Percentiles rank a stretch among this genome's conserved stretches.
phyloP scores from a whole-genome alignment of 768 basidiomycete species.

The Ramaria sp. region DNA sequence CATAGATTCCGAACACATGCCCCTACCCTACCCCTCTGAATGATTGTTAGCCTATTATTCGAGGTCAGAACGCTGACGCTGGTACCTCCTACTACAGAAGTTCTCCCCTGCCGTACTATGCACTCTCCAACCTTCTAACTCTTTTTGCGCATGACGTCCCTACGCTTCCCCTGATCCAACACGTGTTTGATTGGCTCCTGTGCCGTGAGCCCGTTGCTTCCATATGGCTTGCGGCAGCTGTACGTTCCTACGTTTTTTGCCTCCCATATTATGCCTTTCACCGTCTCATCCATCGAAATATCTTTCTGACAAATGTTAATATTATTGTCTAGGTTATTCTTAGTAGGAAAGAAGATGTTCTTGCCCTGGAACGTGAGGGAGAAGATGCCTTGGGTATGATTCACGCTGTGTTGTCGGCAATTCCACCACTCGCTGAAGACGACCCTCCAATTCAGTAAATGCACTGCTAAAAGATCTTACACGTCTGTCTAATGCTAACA shows the following conservation, averaged over 20 bases:
- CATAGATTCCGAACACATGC: too few species aligned
- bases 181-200: constrained; percentile 84
- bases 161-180: constrained; percentile 79
- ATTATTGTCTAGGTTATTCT: constrained; percentile 58
- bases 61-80: too few species aligned
- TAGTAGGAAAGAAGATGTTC: constrained; percentile 56
- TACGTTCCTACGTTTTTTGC: constrained; percentile 28
- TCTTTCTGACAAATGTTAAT: not conserved
- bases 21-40: not conserved
- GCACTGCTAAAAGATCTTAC: not conserved
- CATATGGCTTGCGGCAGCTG: constrained; percentile 77
- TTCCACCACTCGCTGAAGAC: constrained; percentile 19
- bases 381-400: constrained; percentile 65
- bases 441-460: not conserved
- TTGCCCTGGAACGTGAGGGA: constrained; percentile 49
- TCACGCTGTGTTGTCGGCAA: constrained; percentile 57
- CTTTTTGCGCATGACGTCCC: constrained; percentile 90
- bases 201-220: constrained; percentile 69
- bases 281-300: not conserved
- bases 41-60: too few species aligned
- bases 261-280: not conserved
- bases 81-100: constrained; percentile 30
- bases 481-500: not conserved
- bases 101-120: constrained; percentile 78
- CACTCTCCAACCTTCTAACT: constrained; percentile 82